Percentiles rank a stretch among this genome's conserved stretches.
phyloP scores from a whole-genome alignment of 192 early-diverging fungal genomes.

The Phycomyces nitens region DNA sequence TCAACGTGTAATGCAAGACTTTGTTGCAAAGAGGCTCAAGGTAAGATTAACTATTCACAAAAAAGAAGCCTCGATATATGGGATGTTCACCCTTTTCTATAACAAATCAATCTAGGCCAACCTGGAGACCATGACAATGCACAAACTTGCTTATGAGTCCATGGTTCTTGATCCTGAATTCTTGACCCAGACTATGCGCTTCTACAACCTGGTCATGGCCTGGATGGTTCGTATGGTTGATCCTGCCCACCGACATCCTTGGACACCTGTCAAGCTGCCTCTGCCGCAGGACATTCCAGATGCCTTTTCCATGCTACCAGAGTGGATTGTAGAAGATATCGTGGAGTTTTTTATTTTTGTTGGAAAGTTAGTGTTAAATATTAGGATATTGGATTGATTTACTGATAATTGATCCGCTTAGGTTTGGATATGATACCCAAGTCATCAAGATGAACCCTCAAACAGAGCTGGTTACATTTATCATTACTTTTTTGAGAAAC shows the following conservation, averaged over 20 bases:
- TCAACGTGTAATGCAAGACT: slow-evolving; percentile 20
- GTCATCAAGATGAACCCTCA: slow-evolving; percentile 37
- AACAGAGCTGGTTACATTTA: slow-evolving; percentile 60
- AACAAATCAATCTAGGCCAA: slow-evolving; percentile 41
- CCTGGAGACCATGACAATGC: slow-evolving; percentile 64
- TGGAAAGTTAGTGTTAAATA: slow-evolving; percentile 47
- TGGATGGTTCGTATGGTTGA: slow-evolving; percentile 81
- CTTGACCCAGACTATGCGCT: slow-evolving; percentile 63
- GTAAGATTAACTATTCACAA: no score
- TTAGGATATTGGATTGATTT: no score
- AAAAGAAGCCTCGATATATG: no score
- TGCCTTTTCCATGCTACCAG: slow-evolving; percentile 77
- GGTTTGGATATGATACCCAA: slow-evolving; percentile 40
- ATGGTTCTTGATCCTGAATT: slow-evolving; percentile 72
- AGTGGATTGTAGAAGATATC: slow-evolving; percentile 91
- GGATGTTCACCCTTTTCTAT: no score
- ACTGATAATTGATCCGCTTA: neutral
- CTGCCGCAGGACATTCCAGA: slow-evolving; percentile 54
- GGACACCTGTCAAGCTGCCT: slow-evolving; percentile 35
- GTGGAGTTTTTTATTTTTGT: slow-evolving; percentile 76
- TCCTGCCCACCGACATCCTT: slow-evolving; percentile 45
- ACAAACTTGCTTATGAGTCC: slow-evolving; percentile 71
- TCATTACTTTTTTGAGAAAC: slow-evolving; percentile 77
- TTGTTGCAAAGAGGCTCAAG: slow-evolving; percentile 25
- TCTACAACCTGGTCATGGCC: slow-evolving; percentile 88